phyloP scores from a whole-genome alignment of 768 basidiomycete genomes.

The Rhodotorula taiwanensis region DNA sequence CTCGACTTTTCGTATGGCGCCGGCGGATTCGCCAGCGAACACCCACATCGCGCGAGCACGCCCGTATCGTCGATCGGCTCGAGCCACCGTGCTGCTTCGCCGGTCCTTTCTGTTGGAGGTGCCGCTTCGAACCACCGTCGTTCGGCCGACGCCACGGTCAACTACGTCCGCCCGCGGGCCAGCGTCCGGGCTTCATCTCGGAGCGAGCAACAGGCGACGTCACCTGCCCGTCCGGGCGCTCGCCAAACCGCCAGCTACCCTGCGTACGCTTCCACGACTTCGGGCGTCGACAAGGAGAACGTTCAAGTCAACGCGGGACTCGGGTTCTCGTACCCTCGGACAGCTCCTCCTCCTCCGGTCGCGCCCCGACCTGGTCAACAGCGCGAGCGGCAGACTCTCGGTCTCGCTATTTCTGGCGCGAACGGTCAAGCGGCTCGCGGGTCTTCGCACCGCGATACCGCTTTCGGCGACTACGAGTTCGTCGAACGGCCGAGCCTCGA shows the following conservation, averaged over 20 bases:
- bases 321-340: slow-evolving; percentile 8
- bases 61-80: slow-evolving; percentile 12
- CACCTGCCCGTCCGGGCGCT: slow-evolving; percentile 5
- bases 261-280: background rate
- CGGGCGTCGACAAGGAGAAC: slow-evolving; percentile 30
- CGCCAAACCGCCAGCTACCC: background rate
- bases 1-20: slow-evolving; percentile 1
- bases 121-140: slow-evolving; percentile 18
- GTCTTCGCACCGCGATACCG: background rate
- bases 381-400: background rate
- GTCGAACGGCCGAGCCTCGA: slow-evolving; percentile 31
- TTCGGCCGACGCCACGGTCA: slow-evolving; percentile 16
- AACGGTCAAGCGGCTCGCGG: background rate
- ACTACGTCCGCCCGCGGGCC: background rate
- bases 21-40: background rate
- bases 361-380: slow-evolving; percentile 13
- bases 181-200: slow-evolving; percentile 24
- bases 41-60: slow-evolving; percentile 10
- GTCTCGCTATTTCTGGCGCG: slow-evolving; percentile 9
- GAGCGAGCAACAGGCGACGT: background rate
- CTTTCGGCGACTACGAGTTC: slow-evolving; percentile 23
- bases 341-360: slow-evolving; percentile 4
- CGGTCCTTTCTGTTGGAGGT: slow-evolving; percentile 19
- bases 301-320: slow-evolving; percentile 13
- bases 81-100: slow-evolving; percentile 17